These are phyloP conservation scores for Forsythia suspensa DNA, from an alignment of 257 asterid genomes.

Conservation along the genomic window DNA sequence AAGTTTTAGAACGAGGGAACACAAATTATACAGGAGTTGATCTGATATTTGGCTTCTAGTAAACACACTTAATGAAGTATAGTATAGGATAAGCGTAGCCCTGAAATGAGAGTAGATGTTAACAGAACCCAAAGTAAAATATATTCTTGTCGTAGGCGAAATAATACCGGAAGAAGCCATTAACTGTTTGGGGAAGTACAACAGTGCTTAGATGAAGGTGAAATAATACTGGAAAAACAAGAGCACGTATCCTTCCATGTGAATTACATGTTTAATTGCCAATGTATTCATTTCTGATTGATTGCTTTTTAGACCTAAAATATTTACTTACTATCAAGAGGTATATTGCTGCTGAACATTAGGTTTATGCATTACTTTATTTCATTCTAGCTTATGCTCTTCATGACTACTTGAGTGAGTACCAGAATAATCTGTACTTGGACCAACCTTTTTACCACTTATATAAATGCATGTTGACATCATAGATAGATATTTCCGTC, in stretches of 20 bases:
- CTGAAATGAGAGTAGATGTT: background rate
- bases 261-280: background rate
- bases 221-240: background rate
- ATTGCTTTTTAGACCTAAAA: background rate
- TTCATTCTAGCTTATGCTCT: background rate
- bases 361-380: background rate
- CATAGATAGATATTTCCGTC: background rate
- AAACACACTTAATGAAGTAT: background rate
- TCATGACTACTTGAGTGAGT: background rate
- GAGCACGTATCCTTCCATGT: too few relatives aligned
- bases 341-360: background rate
- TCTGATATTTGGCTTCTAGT: background rate
- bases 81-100: background rate
- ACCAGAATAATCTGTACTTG: background rate
- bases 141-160: too few relatives aligned
- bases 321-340: background rate
- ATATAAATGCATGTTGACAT: background rate
- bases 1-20: background rate
- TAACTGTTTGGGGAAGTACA: background rate
- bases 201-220: background rate
- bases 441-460: background rate
- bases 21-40: background rate
- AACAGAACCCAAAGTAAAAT: too few relatives aligned
- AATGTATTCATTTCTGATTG: background rate
- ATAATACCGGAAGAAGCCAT: background rate